A percentile compares a stretch with the other conserved stretches of the same genome.
Conservation (phyloP, 73 alveolate genomes). For the Paramecium primaurelia region DNA sequence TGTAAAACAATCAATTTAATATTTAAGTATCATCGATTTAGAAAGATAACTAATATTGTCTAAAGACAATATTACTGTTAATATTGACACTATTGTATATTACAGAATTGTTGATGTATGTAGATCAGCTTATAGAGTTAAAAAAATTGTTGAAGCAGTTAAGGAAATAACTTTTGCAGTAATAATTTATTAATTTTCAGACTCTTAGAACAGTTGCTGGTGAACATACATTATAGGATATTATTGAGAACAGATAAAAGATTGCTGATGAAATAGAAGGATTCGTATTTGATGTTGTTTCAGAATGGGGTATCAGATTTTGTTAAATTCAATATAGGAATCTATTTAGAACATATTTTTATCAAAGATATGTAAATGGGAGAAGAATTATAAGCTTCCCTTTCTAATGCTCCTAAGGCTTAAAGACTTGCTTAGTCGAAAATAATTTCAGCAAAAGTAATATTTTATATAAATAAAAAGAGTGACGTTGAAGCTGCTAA, state of each 20-base stretch:
- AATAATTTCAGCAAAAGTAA: conserved; percentile 49
- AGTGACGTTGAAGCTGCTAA: conserved; percentile 62
- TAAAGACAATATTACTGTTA: conserved; percentile 58
- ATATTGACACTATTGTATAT: conserved; percentile 55
- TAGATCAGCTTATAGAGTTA: conserved; percentile 52
- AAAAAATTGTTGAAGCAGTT: conserved; percentile 24
- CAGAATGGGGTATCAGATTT: conserved; percentile 20
- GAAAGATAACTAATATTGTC: conserved; percentile 38
- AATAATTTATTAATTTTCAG: not conserved
- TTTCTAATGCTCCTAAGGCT: conserved; percentile 57
- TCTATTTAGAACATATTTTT: conserved; percentile 51
- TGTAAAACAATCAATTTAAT: not conserved
- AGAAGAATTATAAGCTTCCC: not conserved
- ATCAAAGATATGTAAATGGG: conserved; percentile 58
- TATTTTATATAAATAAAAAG: not conserved
- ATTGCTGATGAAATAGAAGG: conserved; percentile 59
- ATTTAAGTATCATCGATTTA: conserved; percentile 25
- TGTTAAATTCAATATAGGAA: not conserved
- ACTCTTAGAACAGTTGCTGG: conserved; percentile 61
- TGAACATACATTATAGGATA: conserved; percentile 56
- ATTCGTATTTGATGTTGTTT: conserved; percentile 53
- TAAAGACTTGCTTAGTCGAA: conserved; percentile 48
- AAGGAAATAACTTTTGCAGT: conserved; percentile 59
- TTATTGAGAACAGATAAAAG: conserved; percentile 56
- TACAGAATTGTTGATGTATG: conserved; percentile 53